Conservation (phyloP, 352 stramenopile species). For the Globisporangium takayamanum region DNA sequence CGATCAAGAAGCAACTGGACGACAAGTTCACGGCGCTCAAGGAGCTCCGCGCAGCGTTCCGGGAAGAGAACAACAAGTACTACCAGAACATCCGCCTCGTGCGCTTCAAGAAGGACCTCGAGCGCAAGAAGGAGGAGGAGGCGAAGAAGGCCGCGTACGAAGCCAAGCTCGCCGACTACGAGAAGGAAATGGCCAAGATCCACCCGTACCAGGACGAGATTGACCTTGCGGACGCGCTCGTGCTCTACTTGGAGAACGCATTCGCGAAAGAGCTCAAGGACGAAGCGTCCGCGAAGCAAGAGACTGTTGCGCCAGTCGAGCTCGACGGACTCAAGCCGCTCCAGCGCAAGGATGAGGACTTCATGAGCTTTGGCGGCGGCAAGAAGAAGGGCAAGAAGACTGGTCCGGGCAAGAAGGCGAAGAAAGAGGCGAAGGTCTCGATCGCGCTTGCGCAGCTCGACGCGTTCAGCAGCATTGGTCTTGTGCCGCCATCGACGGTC, state of each 20-base stretch:
- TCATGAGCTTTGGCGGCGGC: constrained; percentile 61
- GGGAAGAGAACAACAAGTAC: constrained; percentile 92
- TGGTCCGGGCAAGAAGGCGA: constrained; percentile 54
- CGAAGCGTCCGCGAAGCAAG: constrained; percentile 29
- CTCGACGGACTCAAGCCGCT: constrained; percentile 92
- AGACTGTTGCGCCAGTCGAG: constrained; percentile 47
- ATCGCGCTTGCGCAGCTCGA: constrained; percentile 75
- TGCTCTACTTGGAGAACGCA: constrained; percentile 89
- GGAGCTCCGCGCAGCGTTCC: constrained; percentile 84
- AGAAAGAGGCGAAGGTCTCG: constrained; percentile 75
- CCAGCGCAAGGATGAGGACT: constrained; percentile 83
- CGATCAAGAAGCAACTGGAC: constrained; percentile 90
- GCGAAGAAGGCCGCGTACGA: constrained; percentile 84
- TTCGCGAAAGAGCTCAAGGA: constrained; percentile 86
- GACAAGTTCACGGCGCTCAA: constrained; percentile 86
- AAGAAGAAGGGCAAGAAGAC: constrained; percentile 68
- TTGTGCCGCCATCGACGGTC: constrained; percentile 87
- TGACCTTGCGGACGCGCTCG: constrained; percentile 92
- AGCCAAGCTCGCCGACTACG: constrained; percentile 94
- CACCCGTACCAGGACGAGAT: constrained; percentile 96
- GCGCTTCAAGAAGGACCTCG: constrained; percentile 81
- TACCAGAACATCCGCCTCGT: constrained; percentile 88
- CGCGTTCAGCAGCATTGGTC: constrained; percentile 89
- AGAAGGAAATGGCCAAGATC: constrained; percentile 94
- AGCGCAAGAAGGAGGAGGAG: constrained; percentile 80